Conservation (phyloP, 1,284 basidiomycete species). For the Ustilago sp. region DNA sequence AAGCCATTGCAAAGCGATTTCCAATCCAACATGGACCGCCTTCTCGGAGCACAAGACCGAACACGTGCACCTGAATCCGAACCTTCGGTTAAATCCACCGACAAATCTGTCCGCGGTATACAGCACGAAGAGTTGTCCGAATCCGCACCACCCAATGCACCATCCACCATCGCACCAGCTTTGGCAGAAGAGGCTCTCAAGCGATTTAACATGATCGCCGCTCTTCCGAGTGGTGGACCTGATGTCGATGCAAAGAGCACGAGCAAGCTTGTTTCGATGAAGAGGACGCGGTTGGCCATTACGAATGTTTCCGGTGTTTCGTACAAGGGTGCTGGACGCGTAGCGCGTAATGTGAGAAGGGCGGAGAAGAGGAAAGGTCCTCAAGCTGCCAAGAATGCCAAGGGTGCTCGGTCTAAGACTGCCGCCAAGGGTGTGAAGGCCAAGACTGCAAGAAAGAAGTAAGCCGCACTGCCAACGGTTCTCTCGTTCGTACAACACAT, state of each 20-base stretch:
- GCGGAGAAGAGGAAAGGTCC: constrained; percentile 47
- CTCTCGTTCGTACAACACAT: neutral
- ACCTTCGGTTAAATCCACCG: constrained; percentile 32
- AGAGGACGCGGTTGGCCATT: constrained; percentile 32
- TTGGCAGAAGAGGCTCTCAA: constrained; percentile 27
- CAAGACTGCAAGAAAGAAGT: constrained; percentile 6
- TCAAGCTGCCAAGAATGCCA: neutral
- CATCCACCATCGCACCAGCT: constrained; percentile 48
- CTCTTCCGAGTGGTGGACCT: constrained; percentile 47
- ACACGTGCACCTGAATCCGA: constrained; percentile 42
- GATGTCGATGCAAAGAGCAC: constrained; percentile 22
- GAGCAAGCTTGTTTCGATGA: constrained; percentile 22
- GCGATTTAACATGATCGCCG: constrained; percentile 37
- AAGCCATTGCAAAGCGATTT: constrained; percentile 63
- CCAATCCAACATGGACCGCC: constrained; percentile 63
- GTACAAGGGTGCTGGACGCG: constrained; percentile 53
- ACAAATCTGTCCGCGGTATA: constrained; percentile 48
- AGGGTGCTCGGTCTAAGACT: neutral
- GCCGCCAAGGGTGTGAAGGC: neutral
- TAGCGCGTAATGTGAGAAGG: constrained; percentile 40
- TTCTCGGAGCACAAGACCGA: constrained; percentile 55
- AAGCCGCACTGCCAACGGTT: neutral
- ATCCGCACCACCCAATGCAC: constrained; percentile 24
- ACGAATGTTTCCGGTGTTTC: constrained; percentile 45
- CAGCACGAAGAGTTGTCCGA: constrained; percentile 60